Percentiles rank a stretch among this genome's conserved stretches.
Evolutionary conservation across 495 filamentous ascomycete species (phyloP).

Genomic region (Letharia columbiana): DNA sequence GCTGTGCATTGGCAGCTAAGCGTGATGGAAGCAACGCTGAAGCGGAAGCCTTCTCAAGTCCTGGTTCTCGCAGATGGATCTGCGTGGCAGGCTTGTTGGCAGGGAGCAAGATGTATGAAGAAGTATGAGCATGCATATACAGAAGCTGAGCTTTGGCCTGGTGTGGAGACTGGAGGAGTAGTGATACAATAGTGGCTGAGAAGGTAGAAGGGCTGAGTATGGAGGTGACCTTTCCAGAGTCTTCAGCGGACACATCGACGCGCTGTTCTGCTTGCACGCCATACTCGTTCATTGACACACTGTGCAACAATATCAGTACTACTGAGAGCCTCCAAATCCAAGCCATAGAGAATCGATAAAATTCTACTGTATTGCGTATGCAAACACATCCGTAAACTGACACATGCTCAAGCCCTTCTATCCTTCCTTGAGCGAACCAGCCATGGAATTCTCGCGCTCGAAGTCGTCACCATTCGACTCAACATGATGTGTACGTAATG

Average conservation of each 20-base stretch:
- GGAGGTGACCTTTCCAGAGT: background rate
- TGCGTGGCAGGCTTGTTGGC: background rate
- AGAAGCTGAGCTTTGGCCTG: background rate
- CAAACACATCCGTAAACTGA: constrained; percentile 4
- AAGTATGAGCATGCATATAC: background rate
- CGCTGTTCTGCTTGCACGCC: background rate
- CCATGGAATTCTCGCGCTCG: background rate
- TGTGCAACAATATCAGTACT: background rate
- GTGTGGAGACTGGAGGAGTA: background rate
- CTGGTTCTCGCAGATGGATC: background rate
- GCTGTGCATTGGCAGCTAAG: background rate
- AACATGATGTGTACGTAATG: constrained; percentile 16
- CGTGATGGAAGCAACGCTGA: background rate
- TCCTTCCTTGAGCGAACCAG: constrained; percentile 1
- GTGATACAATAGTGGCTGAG: background rate
- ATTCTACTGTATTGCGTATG: constrained; percentile 11
- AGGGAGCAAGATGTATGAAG: background rate
- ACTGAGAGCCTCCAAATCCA: background rate
- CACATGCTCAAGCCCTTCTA: constrained; percentile 11
- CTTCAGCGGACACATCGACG: background rate
- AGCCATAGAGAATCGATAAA: background rate
- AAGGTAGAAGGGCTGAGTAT: background rate
- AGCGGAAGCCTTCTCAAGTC: background rate
- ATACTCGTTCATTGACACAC: background rate
- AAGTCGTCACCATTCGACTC: constrained; percentile 1